phyloP scores from a whole-genome alignment of 2,329 filamentous ascomycete species.

The Grosmannia serpens region DNA sequence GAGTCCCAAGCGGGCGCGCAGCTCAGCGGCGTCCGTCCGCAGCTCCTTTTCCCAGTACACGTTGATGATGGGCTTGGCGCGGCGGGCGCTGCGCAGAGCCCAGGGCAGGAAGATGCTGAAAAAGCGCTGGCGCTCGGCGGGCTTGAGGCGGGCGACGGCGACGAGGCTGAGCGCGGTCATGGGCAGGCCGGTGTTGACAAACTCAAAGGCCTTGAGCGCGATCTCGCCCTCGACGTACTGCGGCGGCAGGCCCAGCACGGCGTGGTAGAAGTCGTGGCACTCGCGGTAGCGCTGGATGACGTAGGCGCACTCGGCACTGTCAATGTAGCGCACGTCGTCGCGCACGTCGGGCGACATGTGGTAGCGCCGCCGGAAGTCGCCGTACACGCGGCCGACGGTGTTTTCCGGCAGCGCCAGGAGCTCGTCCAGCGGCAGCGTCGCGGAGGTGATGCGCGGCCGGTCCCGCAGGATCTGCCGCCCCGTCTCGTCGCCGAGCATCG shows the following conservation, averaged over 20 bases:
- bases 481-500: constrained; percentile 75
- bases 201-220: constrained; percentile 96
- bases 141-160: constrained; percentile 76
- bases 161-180: constrained; percentile 88
- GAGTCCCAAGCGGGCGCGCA: constrained; percentile 67
- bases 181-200: constrained; percentile 82
- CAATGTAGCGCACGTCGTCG: constrained; percentile 72
- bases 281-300: constrained; percentile 98
- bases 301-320: constrained; percentile 92
- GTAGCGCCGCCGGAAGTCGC: constrained; percentile 84
- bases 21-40: constrained; percentile 65
- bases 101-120: constrained; percentile 72
- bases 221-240: constrained; percentile 92
- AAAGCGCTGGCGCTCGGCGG: constrained; percentile 67
- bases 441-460: constrained; percentile 75
- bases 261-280: constrained; percentile 96
- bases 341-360: constrained; percentile 88
- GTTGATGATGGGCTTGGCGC: constrained; percentile 74
- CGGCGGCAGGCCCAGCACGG: constrained; percentile 81
- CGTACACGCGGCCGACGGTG: constrained; percentile 73
- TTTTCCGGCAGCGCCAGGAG: constrained; percentile 62
- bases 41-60: constrained; percentile 97
- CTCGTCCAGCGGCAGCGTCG: constrained; percentile 51
- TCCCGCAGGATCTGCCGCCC: constrained; percentile 86
- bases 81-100: constrained; percentile 74